These are phyloP conservation scores for Pestalotiopsis sp. DNA, from an alignment of 2,329 filamentous ascomycete species.

Conservation along the genomic window DNA sequence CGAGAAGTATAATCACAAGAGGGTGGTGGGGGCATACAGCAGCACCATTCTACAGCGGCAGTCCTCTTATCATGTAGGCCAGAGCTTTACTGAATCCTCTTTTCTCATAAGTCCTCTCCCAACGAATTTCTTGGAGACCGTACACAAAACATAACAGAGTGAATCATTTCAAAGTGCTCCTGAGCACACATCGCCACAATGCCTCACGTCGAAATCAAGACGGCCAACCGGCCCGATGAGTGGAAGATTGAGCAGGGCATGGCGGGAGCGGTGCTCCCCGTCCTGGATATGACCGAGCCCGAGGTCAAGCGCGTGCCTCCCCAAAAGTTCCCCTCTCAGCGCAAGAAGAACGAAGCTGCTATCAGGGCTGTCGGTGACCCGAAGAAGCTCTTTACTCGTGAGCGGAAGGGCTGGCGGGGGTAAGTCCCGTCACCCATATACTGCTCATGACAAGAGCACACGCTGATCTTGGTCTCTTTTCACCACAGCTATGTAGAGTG, in stretches of 20 bases:
- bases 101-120: not conserved
- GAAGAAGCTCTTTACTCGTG: constrained; percentile 6
- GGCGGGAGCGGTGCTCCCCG: constrained; percentile 45
- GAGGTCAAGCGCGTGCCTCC: constrained; percentile 33
- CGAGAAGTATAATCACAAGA: not conserved
- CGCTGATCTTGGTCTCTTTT: not conserved
- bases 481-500: constrained; percentile 47
- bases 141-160: not conserved
- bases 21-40: not conserved
- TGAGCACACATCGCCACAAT: not conserved
- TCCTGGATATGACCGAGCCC: constrained; percentile 47
- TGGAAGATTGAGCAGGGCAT: constrained; percentile 58
- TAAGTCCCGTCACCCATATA: constrained; percentile 47
- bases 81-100: not conserved
- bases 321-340: constrained; percentile 27
- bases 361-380: constrained; percentile 43
- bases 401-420: constrained; percentile 25
- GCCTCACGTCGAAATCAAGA: not conserved
- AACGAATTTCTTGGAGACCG: not conserved
- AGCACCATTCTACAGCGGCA: not conserved
- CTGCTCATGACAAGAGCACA: not conserved
- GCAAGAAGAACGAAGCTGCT: constrained; percentile 42
- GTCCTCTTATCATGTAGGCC: not conserved
- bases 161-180: not conserved
- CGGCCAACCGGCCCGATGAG: constrained; percentile 41